phyloP scores from a whole-genome alignment of 2,329 filamentous ascomycete genomes.

The Pseudocercospora ulei region DNA sequence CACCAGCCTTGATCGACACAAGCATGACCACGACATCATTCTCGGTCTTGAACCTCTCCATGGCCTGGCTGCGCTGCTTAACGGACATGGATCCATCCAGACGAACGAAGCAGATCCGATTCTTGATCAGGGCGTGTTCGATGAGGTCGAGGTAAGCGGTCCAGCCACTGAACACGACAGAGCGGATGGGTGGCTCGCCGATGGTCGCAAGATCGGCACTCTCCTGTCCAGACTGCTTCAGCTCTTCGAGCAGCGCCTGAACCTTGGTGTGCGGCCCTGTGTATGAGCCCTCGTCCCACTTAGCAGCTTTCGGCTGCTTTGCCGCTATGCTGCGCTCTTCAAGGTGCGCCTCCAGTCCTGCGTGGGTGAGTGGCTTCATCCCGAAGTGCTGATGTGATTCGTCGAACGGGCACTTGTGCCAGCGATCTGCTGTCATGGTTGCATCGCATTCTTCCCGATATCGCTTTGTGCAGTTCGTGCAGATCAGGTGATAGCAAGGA shows the following conservation, averaged over 20 bases:
- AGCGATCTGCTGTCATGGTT: conserved; percentile 36
- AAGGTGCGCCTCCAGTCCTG: conserved; percentile 41
- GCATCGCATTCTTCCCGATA: conserved; percentile 42
- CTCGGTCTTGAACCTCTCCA: conserved; percentile 69
- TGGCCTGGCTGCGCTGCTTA: conserved; percentile 59
- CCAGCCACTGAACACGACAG: conserved; percentile 93
- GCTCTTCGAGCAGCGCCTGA: conserved; percentile 63
- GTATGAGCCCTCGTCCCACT: conserved; percentile 56
- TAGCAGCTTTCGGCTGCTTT: conserved; percentile 41
- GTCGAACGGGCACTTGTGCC: conserved; percentile 59
- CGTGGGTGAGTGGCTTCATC: conserved; percentile 59
- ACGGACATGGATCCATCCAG: conserved; percentile 86
- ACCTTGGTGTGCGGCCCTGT: conserved; percentile 88
- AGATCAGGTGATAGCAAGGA: conserved; percentile 78
- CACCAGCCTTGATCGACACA: conserved; percentile 85
- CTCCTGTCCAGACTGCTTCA: conserved; percentile 55
- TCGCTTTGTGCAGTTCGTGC: conserved; percentile 57
- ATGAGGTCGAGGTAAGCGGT: conserved; percentile 90
- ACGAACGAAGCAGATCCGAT: conserved; percentile 61
- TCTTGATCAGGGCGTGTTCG: conserved; percentile 62
- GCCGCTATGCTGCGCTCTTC: conserved; percentile 45
- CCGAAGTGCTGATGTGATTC: conserved; percentile 52
- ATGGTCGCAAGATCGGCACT: conserved; percentile 49
- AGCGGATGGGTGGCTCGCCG: conserved; percentile 59
- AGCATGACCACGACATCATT: conserved; percentile 65